These are phyloP conservation scores for Microcera coccophila DNA, from an alignment of 2,329 filamentous ascomycete species.

Conservation along the genomic window DNA sequence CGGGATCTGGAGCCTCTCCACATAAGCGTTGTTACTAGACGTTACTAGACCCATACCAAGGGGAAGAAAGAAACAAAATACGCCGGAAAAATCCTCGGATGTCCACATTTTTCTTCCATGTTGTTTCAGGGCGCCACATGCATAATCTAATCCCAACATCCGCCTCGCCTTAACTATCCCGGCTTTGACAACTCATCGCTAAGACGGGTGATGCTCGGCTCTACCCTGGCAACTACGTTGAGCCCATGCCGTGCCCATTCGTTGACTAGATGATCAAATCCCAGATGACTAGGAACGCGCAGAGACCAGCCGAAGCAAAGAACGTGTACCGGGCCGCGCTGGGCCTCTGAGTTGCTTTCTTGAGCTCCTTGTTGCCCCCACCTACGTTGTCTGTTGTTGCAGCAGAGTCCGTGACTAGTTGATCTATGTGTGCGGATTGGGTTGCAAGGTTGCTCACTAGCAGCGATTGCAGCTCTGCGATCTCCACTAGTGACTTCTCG, in stretches of 20 bases:
- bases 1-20: slow-evolving; percentile 8
- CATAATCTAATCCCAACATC: slow-evolving; percentile 7
- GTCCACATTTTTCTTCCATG: slow-evolving; percentile 5
- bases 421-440: slow-evolving; percentile 85
- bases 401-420: slow-evolving; percentile 79
- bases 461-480: slow-evolving; percentile 85
- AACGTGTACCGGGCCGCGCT: slow-evolving; percentile 76
- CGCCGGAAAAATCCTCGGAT: too few relatives aligned
- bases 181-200: not conserved
- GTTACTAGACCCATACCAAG: too few relatives aligned
- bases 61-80: too few relatives aligned
- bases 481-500: slow-evolving; percentile 86
- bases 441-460: slow-evolving; percentile 80
- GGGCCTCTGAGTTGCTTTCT: slow-evolving; percentile 68
- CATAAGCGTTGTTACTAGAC: too few relatives aligned
- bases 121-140: slow-evolving; percentile 6
- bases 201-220: too few relatives aligned
- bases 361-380: slow-evolving; percentile 85
- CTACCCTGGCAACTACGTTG: too few relatives aligned
- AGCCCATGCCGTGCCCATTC: slow-evolving; percentile 1
- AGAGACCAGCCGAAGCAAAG: slow-evolving; percentile 72
- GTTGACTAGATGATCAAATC: slow-evolving; percentile 57
- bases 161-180: not conserved
- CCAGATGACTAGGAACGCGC: slow-evolving; percentile 71
- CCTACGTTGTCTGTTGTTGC: slow-evolving; percentile 82